Evolutionary conservation across 495 filamentous ascomycete genomes (phyloP), one percentile per base, ranked within the genome.

Genomic region (Hypomontagnella monticulosa): DNA sequence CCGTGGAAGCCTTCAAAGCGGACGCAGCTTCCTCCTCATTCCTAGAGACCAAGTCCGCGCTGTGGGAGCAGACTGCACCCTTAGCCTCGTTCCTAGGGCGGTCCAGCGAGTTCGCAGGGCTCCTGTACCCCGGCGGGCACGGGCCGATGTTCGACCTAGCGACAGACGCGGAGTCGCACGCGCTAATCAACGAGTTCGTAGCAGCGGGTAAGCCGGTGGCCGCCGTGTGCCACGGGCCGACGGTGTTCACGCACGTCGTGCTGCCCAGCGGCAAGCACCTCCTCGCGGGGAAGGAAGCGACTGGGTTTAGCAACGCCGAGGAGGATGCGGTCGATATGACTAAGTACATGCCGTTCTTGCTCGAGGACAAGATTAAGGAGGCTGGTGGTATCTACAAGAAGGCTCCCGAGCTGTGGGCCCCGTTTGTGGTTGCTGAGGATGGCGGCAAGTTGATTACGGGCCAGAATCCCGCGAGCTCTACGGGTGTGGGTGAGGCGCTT

Each of bases 141-240:
- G 90, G 90, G n/a, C 89, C 90, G 61, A 90, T 92, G 88, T 92
- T 85, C 73, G 90, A 91, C 64, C 80, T 91, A 1, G 78, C 80
- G 20, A 68, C 61, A 8, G 81, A 87, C 71, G 37, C 71, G 0
- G 74, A 73, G 30, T 87, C 83, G 16, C 79, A 87, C 50, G 69
- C 79, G 3, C 71, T 92, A 0, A 85, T 88, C 66, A 73, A 78
- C 53, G 80, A 89, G 68, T 92, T 93, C 73, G 83, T 79, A 1
- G 74, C 70, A 0, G 79, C 83, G 20, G 85, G 84, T 15, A 91
- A 90, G 69, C 78, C 85, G 27, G 82, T 92, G 0, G 69, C 84
- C 0, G 88, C 88, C 5, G 87, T 92, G 61, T 91, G 89, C 77
- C 89, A 93, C 68, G 89, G 86, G 0, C 85, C 88, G 4, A 80